A percentile compares a stretch with the other conserved stretches of the same genome.
These are phyloP conservation scores for Populus pruinosa DNA, from an alignment of 345 rosid species.

Conservation along the genomic window DNA sequence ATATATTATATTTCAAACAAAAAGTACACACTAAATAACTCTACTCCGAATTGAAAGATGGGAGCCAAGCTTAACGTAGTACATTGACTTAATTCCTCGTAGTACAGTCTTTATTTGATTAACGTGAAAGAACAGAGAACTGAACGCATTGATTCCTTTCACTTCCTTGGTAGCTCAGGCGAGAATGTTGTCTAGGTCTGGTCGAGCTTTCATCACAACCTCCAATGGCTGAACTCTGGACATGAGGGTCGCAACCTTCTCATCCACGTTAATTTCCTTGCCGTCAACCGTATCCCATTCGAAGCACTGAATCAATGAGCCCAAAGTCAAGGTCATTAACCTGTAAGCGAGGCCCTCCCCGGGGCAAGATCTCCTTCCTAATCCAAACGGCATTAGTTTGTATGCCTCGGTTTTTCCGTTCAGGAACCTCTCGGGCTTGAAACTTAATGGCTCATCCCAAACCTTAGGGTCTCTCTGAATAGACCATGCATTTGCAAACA, in stretches of 20 bases:
- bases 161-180: background rate
- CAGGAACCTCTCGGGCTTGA: slow-evolving; percentile 17
- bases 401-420: background rate
- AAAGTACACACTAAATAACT: no score
- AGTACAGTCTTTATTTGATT: background rate
- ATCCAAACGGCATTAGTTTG: slow-evolving; percentile 24
- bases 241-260: background rate
- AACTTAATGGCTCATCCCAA: slow-evolving; percentile 15
- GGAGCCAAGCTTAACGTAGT: background rate
- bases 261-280: background rate
- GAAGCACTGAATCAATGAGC: slow-evolving; percentile 16
- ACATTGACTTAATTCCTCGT: background rate
- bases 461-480: slow-evolving; percentile 19
- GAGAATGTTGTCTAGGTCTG: background rate
- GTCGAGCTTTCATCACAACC: background rate
- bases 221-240: slow-evolving; percentile 9
- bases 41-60: no score
- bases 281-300: slow-evolving; percentile 11
- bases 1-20: no score
- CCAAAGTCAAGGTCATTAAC: slow-evolving; percentile 7
- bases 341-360: slow-evolving; percentile 10
- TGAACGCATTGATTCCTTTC: background rate
- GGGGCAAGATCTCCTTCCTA: slow-evolving; percentile 17
- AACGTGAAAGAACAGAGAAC: background rate
- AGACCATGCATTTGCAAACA: slow-evolving; percentile 21